A percentile compares a stretch with the other conserved stretches of the same genome.
Conservation (phyloP, 768 basidiomycete genomes). For the Russula emetica region DNA sequence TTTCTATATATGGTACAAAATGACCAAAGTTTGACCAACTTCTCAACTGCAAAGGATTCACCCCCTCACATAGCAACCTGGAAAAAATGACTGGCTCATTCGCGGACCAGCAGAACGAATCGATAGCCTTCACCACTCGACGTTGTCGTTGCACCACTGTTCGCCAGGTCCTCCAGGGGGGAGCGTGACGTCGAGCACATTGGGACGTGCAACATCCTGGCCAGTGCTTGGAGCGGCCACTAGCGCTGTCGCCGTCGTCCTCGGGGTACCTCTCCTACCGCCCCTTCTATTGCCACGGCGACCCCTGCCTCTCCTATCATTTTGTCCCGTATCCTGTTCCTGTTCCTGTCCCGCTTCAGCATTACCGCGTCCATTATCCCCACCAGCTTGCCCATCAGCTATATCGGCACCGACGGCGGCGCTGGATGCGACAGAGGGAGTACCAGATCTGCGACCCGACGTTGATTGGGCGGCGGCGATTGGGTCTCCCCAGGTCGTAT, state of each 20-base stretch:
- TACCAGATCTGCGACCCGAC: not conserved
- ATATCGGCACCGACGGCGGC: not conserved
- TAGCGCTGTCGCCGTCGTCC: not conserved
- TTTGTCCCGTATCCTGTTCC: not conserved
- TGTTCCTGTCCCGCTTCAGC: not conserved
- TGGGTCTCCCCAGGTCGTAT: not conserved
- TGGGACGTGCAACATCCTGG: not conserved
- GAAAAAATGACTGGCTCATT: too few relatives aligned
- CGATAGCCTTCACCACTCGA: not conserved
- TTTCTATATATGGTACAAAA: too few relatives aligned
- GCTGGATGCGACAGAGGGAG: not conserved
- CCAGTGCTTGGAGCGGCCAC: not conserved
- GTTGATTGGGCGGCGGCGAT: not conserved
- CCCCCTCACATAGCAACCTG: not conserved
- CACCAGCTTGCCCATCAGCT: not conserved
- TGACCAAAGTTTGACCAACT: too few relatives aligned
- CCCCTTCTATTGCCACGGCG: not conserved
- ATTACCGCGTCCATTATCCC: not conserved
- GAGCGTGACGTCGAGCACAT: not conserved
- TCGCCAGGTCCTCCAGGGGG: not conserved
- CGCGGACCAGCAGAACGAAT: not conserved
- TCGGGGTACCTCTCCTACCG: not conserved
- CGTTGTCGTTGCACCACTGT: not conserved
- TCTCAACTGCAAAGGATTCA: not conserved
- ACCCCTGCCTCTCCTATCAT: not conserved